Base-by-base conservation (phyloP, 2,329 filamentous ascomycete genomes). In the Leptographium galeiforme region DNA sequence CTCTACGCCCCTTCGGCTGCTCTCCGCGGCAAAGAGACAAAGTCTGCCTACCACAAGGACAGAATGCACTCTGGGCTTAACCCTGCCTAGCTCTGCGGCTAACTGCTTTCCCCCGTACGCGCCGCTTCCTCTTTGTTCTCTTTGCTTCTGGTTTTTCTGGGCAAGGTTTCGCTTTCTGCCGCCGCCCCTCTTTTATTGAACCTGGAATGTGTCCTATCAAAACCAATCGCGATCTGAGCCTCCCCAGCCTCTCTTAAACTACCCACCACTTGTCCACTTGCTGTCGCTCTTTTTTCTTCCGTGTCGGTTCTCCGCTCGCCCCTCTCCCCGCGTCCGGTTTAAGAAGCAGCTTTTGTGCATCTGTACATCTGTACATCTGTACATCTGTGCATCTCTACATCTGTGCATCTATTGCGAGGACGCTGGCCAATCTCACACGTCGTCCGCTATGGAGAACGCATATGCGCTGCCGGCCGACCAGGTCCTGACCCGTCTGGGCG, bases 401-500 rank as follows among this genome's bases (percentile, higher is more conserved):
- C n/a, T n/a, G n/a, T n/a, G n/a, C n/a, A n/a, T n/a, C n/a, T n/a
- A n/a, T n/a, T n/a, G n/a, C n/a, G n/a, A n/a, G n/a, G n/a, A n/a
- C n/a, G n/a, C n/a, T n/a, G n/a, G n/a, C n/a, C n/a, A n/a, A n/a
- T n/a, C n/a, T n/a, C n/a, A n/a, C n/a, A n/a, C n/a, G n/a, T 14
- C 13, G 12, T 6, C 6, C 8, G 3, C 32, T 1, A 85, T 85
- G 81, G 79, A 84, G 60, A 76, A 72, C 70, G 81, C 82, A 59
- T 85, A 79, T 62, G 71, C 77, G 59, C 74, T 72, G 62, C 70
- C 79, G 59, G 74, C 73, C 64, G 68, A 74, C 62, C 70, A 79
- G 66, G 78, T 85, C 61, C 72, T 86, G 62, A 69, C 71, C 63
- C 68, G 71, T 61, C 81, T 85, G 62, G 67, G 70, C 14, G 81